These are phyloP conservation scores for Mycena latifolia DNA, from an alignment of 768 basidiomycete genomes.

Conservation along the genomic window DNA sequence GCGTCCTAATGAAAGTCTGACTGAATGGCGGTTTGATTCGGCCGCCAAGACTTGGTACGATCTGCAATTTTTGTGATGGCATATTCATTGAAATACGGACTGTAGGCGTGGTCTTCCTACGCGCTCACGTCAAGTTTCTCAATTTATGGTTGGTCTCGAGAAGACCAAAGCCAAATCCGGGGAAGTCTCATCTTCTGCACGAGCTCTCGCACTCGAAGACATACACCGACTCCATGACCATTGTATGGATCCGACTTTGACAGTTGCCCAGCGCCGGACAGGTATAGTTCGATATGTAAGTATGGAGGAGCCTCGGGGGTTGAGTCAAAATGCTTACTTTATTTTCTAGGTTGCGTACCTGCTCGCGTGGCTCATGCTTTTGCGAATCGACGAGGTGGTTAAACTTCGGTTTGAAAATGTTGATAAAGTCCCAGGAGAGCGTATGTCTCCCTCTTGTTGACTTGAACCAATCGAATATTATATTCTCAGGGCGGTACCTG, in stretches of 20 bases:
- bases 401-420: slow-evolving; percentile 30
- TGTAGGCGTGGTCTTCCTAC: slow-evolving; percentile 6
- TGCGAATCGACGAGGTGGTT: slow-evolving; percentile 35
- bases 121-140: slow-evolving; percentile 32
- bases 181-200: slow-evolving; percentile 39
- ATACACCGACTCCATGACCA: slow-evolving; percentile 36
- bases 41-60: slow-evolving; percentile 3
- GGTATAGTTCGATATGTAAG: slow-evolving; percentile 12
- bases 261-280: background rate
- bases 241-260: background rate
- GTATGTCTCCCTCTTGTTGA: background rate
- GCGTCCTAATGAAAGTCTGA: slow-evolving; percentile 24
- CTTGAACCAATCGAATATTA: background rate
- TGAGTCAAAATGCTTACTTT: background rate
- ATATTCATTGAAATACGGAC: too few relatives aligned
- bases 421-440: slow-evolving; percentile 23
- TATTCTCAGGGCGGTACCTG: background rate
- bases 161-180: slow-evolving; percentile 37
- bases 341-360: slow-evolving; percentile 13
- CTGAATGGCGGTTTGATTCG: slow-evolving; percentile 33
- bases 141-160: slow-evolving; percentile 41
- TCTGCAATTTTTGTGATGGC: too few relatives aligned
- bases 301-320: too few relatives aligned
- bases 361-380: slow-evolving; percentile 34
- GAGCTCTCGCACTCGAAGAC: slow-evolving; percentile 34